Conservation (phyloP, 805 yeast genomes). For the Lachancea waltii region DNA sequence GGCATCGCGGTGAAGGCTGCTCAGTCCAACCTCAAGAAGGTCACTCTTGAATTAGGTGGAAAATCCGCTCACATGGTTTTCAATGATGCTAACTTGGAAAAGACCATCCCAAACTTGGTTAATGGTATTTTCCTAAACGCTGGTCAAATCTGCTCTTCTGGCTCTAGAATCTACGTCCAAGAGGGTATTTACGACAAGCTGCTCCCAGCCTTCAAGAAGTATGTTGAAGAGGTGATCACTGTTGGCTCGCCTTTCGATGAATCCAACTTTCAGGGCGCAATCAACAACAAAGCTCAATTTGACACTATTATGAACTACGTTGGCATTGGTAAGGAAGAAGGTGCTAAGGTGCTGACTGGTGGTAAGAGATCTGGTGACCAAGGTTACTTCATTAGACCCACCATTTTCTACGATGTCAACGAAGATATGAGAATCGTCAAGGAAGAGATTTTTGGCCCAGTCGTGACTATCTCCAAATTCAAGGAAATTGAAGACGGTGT, state of each 20-base stretch:
- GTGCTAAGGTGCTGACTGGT: conserved; percentile 64
- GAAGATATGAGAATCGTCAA: conserved; percentile 56
- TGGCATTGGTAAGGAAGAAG: conserved; percentile 58
- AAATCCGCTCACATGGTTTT: conserved; percentile 74
- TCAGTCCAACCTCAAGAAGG: conserved; percentile 66
- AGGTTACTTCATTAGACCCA: conserved; percentile 70
- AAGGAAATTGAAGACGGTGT: conserved; percentile 61
- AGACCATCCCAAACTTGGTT: conserved; percentile 45
- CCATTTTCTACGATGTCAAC: conserved; percentile 62
- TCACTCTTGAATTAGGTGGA: conserved; percentile 79
- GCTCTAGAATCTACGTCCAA: conserved; percentile 73
- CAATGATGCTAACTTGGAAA: conserved; percentile 55
- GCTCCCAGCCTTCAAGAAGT: conserved; percentile 49
- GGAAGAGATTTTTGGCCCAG: conserved; percentile 81
- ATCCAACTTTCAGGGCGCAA: conserved; percentile 68
- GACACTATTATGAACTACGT: conserved; percentile 63
- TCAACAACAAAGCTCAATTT: conserved; percentile 63
- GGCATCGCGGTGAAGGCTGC: conserved; percentile 65
- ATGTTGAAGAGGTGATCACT: conserved; percentile 48
- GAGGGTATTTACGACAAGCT: conserved; percentile 63
- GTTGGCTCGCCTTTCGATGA: conserved; percentile 73
- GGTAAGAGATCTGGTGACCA: conserved; percentile 58
- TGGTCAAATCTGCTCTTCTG: conserved; percentile 80
- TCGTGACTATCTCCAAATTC: conserved; percentile 64
- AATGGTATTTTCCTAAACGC: conserved; percentile 72